phyloP scores from a whole-genome alignment of 139 green algal species.

The Chlorella sp. region DNA sequence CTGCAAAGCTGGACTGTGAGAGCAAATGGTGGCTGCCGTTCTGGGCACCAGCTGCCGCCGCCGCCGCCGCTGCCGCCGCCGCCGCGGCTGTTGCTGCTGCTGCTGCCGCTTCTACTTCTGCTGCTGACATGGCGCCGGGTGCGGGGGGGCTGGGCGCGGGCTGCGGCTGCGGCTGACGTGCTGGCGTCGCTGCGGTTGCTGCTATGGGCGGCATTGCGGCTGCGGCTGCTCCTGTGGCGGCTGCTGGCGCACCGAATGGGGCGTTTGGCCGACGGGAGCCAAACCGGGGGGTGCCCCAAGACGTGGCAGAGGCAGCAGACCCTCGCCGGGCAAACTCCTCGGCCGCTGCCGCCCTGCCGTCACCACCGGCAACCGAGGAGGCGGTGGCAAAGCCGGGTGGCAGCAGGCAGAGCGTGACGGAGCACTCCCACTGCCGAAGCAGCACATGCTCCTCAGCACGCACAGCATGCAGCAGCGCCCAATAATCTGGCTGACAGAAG shows the following conservation, averaged over 20 bases:
- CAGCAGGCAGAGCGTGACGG: slow-evolving; percentile 41
- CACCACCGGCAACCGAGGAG: neutral
- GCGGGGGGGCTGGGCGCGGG: neutral
- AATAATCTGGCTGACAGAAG: neutral
- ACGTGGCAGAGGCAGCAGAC: neutral
- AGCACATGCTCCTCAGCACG: slow-evolving; percentile 42
- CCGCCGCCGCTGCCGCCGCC: neutral
- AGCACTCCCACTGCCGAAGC: slow-evolving; percentile 59
- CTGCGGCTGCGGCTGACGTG: neutral
- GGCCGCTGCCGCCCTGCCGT: neutral
- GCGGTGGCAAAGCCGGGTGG: slow-evolving; percentile 36
- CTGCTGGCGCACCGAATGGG: neutral
- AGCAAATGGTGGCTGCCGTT: neutral
- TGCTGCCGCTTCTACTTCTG: neutral
- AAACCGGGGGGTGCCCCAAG: slow-evolving; percentile 12
- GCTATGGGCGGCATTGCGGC: neutral
- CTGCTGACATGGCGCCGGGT: neutral
- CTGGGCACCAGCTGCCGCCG: neutral
- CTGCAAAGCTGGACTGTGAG: neutral
- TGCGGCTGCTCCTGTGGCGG: neutral
- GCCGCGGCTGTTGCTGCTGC: neutral
- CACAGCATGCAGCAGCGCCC: neutral
- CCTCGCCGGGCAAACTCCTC: no score
- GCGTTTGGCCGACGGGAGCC: neutral
- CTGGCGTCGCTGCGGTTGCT: neutral